Evolutionary conservation across 345 rosid species (phyloP).

Genomic region (Brassica rapa): DNA sequence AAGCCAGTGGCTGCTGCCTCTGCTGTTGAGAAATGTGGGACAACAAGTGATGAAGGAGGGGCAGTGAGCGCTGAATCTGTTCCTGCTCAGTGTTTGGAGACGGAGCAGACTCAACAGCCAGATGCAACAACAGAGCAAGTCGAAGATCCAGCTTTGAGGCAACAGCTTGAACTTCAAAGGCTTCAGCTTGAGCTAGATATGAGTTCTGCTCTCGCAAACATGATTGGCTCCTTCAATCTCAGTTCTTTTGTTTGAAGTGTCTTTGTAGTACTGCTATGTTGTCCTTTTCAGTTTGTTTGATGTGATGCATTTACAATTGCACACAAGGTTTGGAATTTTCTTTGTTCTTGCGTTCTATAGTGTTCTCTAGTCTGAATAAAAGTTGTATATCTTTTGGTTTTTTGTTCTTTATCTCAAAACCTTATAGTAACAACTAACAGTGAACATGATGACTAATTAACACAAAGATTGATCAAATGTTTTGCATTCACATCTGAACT

Average conservation of each 20-base stretch:
- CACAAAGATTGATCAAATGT: slow-evolving; percentile 22
- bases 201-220: slow-evolving; percentile 43
- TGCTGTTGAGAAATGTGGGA: slow-evolving; percentile 11
- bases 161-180: slow-evolving; percentile 38
- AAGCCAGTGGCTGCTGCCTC: slow-evolving; percentile 14
- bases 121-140: slow-evolving; percentile 21
- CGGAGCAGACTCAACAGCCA: slow-evolving; percentile 5
- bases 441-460: background rate
- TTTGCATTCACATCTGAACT: slow-evolving; percentile 16
- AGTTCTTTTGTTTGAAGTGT: slow-evolving; percentile 38
- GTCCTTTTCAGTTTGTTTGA: background rate
- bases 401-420: background rate
- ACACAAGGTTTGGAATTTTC: too few relatives aligned
- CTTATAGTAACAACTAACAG: background rate
- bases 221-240: slow-evolving; percentile 44
- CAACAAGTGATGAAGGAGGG: slow-evolving; percentile 7
- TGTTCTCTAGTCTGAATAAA: background rate
- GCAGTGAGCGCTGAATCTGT: slow-evolving; percentile 16
- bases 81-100: slow-evolving; percentile 17
- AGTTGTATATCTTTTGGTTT: too few relatives aligned
- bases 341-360: slow-evolving; percentile 18
- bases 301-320: slow-evolving; percentile 3
- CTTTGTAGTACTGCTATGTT: slow-evolving; percentile 2
- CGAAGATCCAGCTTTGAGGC: slow-evolving; percentile 39
- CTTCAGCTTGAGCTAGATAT: slow-evolving; percentile 44